Conservation (phyloP, 345 rosid genomes). For the Euphorbia pulcherrima region DNA sequence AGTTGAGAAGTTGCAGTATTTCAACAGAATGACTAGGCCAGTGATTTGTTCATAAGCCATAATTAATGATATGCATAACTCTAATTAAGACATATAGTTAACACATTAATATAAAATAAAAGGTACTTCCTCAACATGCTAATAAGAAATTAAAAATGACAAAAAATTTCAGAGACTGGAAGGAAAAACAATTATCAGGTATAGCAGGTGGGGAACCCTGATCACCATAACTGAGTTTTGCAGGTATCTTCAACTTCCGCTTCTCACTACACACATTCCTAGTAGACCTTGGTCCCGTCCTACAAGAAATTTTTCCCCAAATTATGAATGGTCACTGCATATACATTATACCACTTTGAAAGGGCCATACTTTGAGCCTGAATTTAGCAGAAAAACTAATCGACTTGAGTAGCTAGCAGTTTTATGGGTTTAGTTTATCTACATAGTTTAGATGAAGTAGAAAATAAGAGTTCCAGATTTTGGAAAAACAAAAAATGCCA, state of each 20-base stretch:
- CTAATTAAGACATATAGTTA: neutral
- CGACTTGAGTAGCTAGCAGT: too few relatives aligned
- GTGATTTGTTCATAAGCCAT: neutral
- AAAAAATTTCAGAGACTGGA: neutral
- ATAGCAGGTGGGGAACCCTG: slow-evolving; percentile 93
- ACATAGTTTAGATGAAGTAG: too few relatives aligned
- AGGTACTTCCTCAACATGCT: neutral
- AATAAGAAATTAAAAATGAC: neutral
- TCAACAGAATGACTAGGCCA: neutral
- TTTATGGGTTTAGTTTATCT: too few relatives aligned
- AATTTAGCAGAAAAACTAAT: too few relatives aligned
- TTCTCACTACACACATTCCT: slow-evolving; percentile 86
- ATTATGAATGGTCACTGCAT: neutral
- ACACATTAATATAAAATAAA: neutral
- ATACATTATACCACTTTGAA: neutral
- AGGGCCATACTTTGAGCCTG: neutral
- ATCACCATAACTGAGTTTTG: slow-evolving; percentile 85
- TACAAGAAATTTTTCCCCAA: slow-evolving; percentile 23
- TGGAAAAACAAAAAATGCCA: too few relatives aligned
- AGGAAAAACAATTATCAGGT: slow-evolving; percentile 50
- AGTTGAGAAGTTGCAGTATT: neutral
- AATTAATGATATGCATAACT: neutral
- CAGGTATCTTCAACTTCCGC: slow-evolving; percentile 88
- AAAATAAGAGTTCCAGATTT: too few relatives aligned
- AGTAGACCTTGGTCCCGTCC: slow-evolving; percentile 98